Evolutionary conservation across 306 rosid species (phyloP).

Genomic region (Quercus glauca): DNA sequence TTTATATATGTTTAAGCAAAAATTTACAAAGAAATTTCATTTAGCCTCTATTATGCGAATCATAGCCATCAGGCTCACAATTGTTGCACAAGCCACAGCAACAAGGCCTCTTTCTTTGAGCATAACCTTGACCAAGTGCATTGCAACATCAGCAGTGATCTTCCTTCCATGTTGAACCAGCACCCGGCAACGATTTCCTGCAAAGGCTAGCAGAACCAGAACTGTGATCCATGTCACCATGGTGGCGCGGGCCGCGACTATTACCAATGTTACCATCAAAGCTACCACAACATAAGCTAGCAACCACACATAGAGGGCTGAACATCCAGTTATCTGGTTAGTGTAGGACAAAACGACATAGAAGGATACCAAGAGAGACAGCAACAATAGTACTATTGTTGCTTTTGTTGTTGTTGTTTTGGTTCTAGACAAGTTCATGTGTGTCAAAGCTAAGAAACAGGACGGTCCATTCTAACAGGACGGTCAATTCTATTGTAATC

Average conservation of each 20-base stretch:
- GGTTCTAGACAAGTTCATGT: slow-evolving; percentile 11
- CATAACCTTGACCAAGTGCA: slow-evolving; percentile 31
- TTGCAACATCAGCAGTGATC: slow-evolving; percentile 53
- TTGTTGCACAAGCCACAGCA: slow-evolving; percentile 46
- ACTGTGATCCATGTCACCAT: slow-evolving; percentile 63
- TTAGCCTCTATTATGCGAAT: slow-evolving; percentile 7
- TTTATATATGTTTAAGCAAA: not conserved
- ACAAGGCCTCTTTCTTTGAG: slow-evolving; percentile 42
- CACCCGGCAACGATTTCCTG: slow-evolving; percentile 56
- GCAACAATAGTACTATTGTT: slow-evolving; percentile 1
- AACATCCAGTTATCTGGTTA: slow-evolving; percentile 15
- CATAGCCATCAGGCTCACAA: slow-evolving; percentile 44
- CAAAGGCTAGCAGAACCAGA: slow-evolving; percentile 51
- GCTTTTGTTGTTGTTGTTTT: slow-evolving; percentile 5
- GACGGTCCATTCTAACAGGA: slow-evolving; percentile 69
- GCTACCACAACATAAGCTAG: slow-evolving; percentile 9
- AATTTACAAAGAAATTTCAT: not conserved
- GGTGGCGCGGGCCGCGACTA: slow-evolving; percentile 46
- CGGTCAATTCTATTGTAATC: slow-evolving; percentile 72
- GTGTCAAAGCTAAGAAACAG: slow-evolving; percentile 19
- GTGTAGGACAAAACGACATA: not conserved
- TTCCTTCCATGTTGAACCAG: slow-evolving; percentile 44
- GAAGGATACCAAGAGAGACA: slow-evolving; percentile 13
- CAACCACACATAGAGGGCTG: not conserved
- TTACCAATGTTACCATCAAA: not conserved